Evolutionary conservation across 805 yeast species (phyloP).

Genomic region (Kuraishia hungarica): DNA sequence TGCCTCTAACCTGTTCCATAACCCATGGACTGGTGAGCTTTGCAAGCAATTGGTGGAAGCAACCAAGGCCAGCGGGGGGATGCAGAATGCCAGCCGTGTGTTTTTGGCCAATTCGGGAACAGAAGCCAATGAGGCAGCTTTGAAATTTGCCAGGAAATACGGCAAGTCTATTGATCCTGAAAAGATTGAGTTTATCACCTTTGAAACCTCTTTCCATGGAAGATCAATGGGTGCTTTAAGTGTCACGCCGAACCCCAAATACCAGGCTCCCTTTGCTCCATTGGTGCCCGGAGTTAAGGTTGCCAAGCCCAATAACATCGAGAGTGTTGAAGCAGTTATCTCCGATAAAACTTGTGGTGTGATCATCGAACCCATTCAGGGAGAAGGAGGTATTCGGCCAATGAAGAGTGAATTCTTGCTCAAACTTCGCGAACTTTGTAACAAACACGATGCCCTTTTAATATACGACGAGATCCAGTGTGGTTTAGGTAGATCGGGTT

Average conservation of each 20-base stretch:
- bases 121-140: slow-evolving; percentile 52
- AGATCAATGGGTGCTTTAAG: slow-evolving; percentile 90
- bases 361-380: slow-evolving; percentile 95
- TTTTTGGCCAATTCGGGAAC: slow-evolving; percentile 54
- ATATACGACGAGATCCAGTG: slow-evolving; percentile 96
- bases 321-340: slow-evolving; percentile 47
- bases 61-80: slow-evolving; percentile 70
- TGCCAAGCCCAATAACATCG: slow-evolving; percentile 55
- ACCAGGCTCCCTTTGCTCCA: slow-evolving; percentile 87
- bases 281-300: slow-evolving; percentile 81
- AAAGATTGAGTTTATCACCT: slow-evolving; percentile 78
- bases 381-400: slow-evolving; percentile 90
- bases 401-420: slow-evolving; percentile 55
- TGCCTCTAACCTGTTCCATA: slow-evolving; percentile 79
- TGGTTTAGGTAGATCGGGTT: slow-evolving; percentile 91
- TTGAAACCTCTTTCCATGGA: slow-evolving; percentile 89
- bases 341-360: slow-evolving; percentile 76
- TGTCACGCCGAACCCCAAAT: slow-evolving; percentile 88
- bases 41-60: slow-evolving; percentile 61
- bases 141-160: slow-evolving; percentile 65
- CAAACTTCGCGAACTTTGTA: slow-evolving; percentile 59
- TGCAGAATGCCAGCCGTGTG: slow-evolving; percentile 71
- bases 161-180: slow-evolving; percentile 48
- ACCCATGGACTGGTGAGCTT: slow-evolving; percentile 75
- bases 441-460: slow-evolving; percentile 59